Base-by-base conservation (phyloP, 129 eudicot genomes). In the Scalesia atractyloides region DNA sequence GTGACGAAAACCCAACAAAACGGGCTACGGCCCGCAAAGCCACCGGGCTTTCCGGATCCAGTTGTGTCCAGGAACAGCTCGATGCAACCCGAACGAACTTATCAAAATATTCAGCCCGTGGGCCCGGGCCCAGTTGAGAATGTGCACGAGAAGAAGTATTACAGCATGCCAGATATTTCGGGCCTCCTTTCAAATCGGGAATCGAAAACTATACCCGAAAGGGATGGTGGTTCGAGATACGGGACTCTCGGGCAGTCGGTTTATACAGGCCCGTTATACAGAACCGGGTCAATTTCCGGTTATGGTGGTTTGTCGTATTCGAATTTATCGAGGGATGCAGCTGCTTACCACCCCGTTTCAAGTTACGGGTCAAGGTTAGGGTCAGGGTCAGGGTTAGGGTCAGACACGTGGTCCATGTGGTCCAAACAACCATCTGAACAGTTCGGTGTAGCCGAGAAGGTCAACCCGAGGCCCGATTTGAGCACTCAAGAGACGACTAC, bases 141-240 rank as follows among this genome's bases (percentile, higher is more conserved):
- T 49, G 82, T 73, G 36, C 81, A 81, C 20, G 82, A 74, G 66
- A 95, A 95, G 83, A 95, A 95, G 72, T 95, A 80, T 80, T 84
- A 90, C 81, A 95, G 99, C 75, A 79, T 83, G 86, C 99, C 99
- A 0, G 99, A 95, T 66, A 90, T 95, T 17, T 95, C 96, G 18
- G 91, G 88, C 19, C 83, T 86, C 3, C 78, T 88, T 69, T 87
- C 97, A 52, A 73, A 80, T 19, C 87, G 83, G 43, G 85, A 85
- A 19, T 65, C 82, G 11, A 72, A 43, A 41, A 44, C 34, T 30
- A 53, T 78, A 64, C 77, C 77, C 4, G 73, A 78, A 53, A 19
- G 26, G 16, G 82, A 78, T 1, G 66, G 53, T 9, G 68, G 68
- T 12, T 37, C 61, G 13, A 54, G 82, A 64, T 78, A 78, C 59